phyloP scores from a whole-genome alignment of 352 stramenopile species.

The Pythium angustatum region DNA sequence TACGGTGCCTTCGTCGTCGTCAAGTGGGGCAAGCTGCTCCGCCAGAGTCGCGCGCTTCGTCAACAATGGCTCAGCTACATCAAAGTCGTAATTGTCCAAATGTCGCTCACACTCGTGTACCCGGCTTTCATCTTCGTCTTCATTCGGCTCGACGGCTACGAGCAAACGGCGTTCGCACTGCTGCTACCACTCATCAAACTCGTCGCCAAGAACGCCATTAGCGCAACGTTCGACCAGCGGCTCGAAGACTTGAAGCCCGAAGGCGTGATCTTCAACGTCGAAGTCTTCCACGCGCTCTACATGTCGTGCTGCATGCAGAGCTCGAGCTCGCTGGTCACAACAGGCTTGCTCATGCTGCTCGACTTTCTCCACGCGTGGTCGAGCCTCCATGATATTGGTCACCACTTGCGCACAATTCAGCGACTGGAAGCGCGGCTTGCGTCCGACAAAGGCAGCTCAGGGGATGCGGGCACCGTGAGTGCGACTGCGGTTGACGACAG shows the following conservation, averaged over 20 bases:
- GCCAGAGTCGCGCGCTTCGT: background rate
- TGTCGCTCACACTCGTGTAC: slow-evolving; percentile 16
- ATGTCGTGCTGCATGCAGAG: slow-evolving; percentile 24
- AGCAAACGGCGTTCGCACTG: slow-evolving; percentile 14
- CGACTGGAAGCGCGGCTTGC: background rate
- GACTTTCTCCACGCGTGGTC: slow-evolving; percentile 5
- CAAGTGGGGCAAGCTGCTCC: background rate
- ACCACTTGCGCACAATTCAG: background rate
- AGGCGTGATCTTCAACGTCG: slow-evolving; percentile 20
- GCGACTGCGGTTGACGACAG: background rate
- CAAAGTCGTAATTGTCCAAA: background rate
- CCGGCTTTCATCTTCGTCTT: slow-evolving; percentile 24
- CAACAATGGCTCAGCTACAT: background rate
- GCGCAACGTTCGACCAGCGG: background rate
- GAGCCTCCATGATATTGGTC: slow-evolving; percentile 1
- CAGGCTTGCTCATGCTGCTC: background rate
- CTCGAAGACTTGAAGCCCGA: slow-evolving; percentile 34
- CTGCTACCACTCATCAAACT: background rate
- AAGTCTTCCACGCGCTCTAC: slow-evolving; percentile 20
- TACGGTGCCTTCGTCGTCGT: slow-evolving; percentile 22
- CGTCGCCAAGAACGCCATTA: slow-evolving; percentile 37
- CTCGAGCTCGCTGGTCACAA: background rate
- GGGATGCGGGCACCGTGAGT: background rate
- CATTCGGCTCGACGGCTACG: background rate
- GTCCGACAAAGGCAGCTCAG: background rate